Conservation (phyloP, 768 basidiomycete genomes). For the Rhizopogon vinicolor region DNA sequence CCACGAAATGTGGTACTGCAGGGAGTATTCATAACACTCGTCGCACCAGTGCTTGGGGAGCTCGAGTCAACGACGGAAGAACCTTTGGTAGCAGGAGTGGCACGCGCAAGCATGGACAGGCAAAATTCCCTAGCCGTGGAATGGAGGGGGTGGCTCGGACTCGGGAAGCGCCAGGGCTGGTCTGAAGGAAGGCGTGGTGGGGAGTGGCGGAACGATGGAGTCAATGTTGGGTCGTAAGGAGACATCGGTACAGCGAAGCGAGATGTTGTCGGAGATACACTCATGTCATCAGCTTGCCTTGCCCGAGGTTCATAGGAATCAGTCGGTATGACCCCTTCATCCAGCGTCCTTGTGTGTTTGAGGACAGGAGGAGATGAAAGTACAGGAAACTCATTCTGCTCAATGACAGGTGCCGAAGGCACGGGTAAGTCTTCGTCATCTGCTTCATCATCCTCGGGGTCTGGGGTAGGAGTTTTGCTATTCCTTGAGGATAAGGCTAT, state of each 20-base stretch:
- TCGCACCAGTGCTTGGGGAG: slow-evolving; percentile 23
- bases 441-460: slow-evolving; percentile 4
- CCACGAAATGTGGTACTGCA: slow-evolving; percentile 19
- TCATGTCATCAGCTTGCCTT: slow-evolving; percentile 5
- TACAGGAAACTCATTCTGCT: slow-evolving; percentile 20
- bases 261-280: slow-evolving; percentile 21
- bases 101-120: slow-evolving; percentile 57
- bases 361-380: slow-evolving; percentile 13
- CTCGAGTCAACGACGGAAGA: slow-evolving; percentile 20
- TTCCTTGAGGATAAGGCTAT: slow-evolving; percentile 2
- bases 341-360: not conserved
- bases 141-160: slow-evolving; percentile 74
- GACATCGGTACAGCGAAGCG: slow-evolving; percentile 48
- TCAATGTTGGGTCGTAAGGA: slow-evolving; percentile 70
- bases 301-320: slow-evolving; percentile 1
- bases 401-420: slow-evolving; percentile 19
- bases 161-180: slow-evolving; percentile 80
- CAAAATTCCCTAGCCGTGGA: slow-evolving; percentile 60
- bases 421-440: slow-evolving; percentile 9
- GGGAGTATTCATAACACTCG: slow-evolving; percentile 26
- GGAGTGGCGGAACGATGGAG: slow-evolving; percentile 76
- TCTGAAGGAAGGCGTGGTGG: slow-evolving; percentile 70
- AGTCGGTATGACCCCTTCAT: not conserved
- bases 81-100: slow-evolving; percentile 44
- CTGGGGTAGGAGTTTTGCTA: slow-evolving; percentile 1